Evolutionary conservation across 768 basidiomycete species (phyloP).

Genomic region (Kwoniella mangroviensis): DNA sequence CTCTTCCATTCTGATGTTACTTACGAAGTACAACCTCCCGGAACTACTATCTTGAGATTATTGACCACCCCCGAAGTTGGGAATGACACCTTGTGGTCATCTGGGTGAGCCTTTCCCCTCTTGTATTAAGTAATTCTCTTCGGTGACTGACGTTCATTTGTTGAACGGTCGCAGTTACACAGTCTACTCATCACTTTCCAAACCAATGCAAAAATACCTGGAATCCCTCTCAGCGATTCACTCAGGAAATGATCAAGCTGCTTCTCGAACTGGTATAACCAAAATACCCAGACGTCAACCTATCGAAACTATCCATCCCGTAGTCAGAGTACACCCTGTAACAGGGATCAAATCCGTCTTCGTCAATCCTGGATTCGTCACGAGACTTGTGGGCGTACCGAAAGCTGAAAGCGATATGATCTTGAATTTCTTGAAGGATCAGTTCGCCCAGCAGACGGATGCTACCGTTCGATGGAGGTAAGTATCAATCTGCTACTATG

Average conservation of each 20-base stretch:
- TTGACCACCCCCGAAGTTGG: conserved; percentile 72
- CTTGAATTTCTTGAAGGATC: conserved; percentile 71
- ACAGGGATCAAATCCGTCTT: conserved; percentile 85
- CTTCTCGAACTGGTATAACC: conserved; percentile 72
- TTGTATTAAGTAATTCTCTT: no score
- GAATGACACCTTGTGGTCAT: conserved; percentile 81
- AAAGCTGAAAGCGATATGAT: conserved; percentile 81
- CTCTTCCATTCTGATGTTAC: conserved; percentile 84
- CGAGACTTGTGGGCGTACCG: conserved; percentile 75
- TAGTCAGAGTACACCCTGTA: conserved; percentile 81
- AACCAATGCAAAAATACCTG: conserved; percentile 74
- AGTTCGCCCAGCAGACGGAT: conserved; percentile 62
- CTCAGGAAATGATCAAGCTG: conserved; percentile 76
- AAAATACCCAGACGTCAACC: conserved; percentile 70
- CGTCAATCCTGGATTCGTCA: conserved; percentile 82
- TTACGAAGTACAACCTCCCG: conserved; percentile 71
- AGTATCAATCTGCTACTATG: neutral
- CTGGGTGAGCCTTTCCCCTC: no score
- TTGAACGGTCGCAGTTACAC: no score
- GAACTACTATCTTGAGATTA: conserved; percentile 75
- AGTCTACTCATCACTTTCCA: conserved; percentile 80
- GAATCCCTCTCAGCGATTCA: conserved; percentile 75
- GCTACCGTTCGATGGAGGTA: conserved; percentile 46
- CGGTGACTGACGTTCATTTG: no score
- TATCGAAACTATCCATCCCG: conserved; percentile 67